phyloP scores from a whole-genome alignment of 495 filamentous ascomycete species.

The Schizothecium vesticola region DNA sequence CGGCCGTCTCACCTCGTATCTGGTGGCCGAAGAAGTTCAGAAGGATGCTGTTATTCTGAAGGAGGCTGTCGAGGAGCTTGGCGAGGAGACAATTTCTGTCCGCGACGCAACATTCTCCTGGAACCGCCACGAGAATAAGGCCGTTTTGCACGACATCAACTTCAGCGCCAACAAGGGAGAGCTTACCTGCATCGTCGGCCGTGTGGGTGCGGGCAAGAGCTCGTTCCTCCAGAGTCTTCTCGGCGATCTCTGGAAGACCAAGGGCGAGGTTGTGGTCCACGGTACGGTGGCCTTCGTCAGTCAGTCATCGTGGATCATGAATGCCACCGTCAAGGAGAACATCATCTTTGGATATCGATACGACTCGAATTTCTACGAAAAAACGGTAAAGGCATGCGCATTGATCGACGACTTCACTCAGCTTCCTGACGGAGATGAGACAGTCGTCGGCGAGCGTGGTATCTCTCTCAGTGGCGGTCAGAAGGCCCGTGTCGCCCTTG shows the following conservation, averaged over 20 bases:
- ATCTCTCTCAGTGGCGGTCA: conserved; percentile 97
- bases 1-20: conserved; percentile 75
- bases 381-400: conserved; percentile 90
- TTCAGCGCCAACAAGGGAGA: conserved; percentile 86
- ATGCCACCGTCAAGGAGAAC: conserved; percentile 92
- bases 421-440: conserved; percentile 93
- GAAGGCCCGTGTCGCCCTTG: conserved; percentile 91
- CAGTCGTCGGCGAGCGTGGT: conserved; percentile 92
- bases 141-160: conserved; percentile 61
- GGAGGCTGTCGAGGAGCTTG: conserved; percentile 60
- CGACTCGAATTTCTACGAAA: conserved; percentile 92
- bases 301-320: conserved; percentile 95
- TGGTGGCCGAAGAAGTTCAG: conserved; percentile 87
- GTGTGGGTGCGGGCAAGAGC: conserved; percentile 92
- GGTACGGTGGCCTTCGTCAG: conserved; percentile 86
- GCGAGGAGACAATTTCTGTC: conserved; percentile 80
- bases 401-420: conserved; percentile 85
- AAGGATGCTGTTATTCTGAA: conserved; percentile 68
- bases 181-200: conserved; percentile 87
- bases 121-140: conserved; percentile 67
- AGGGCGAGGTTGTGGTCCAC: conserved; percentile 76
- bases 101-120: conserved; percentile 89
- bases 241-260: conserved; percentile 84
- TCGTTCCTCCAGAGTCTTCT: conserved; percentile 82
- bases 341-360: conserved; percentile 95